These are phyloP conservation scores for Solanum tarijense DNA, from an alignment of 257 asterid genomes.

Conservation along the genomic window DNA sequence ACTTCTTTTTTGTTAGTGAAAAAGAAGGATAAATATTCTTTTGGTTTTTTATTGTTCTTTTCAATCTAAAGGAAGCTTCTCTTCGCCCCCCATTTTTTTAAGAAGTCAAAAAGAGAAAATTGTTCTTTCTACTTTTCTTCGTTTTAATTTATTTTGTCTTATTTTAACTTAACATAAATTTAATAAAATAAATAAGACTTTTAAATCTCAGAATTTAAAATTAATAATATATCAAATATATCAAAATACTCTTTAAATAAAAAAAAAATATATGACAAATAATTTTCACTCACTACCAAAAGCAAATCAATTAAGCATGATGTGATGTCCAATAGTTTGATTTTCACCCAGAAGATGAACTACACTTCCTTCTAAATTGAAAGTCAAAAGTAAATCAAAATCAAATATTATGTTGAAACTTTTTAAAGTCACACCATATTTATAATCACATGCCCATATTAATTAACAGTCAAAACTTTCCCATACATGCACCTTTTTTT, in stretches of 20 bases:
- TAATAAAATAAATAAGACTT: too few species aligned
- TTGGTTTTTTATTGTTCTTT: neutral
- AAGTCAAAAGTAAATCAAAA: neutral
- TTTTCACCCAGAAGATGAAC: neutral
- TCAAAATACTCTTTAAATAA: neutral
- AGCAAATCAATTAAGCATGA: neutral
- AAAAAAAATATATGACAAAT: too few species aligned
- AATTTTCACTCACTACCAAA: neutral
- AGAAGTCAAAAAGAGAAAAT: neutral
- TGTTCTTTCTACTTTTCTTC: too few species aligned
- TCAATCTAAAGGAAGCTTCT: neutral
- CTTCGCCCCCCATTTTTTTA: neutral
- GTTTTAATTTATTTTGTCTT: neutral
- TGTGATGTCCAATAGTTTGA: neutral
- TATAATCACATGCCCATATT: neutral
- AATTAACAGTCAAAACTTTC: neutral
- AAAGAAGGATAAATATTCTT: neutral
- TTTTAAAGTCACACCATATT: neutral
- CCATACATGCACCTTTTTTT: neutral
- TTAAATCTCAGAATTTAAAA: fast-evolving
- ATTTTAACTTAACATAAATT: too few species aligned
- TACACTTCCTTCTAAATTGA: neutral
- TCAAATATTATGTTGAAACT: neutral
- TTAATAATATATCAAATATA: neutral
- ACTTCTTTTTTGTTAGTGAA: neutral